Percentiles rank a stretch among this genome's conserved stretches.
Conservation (phyloP, 2,329 filamentous ascomycete species). For the Paecilomyces niveus region DNA sequence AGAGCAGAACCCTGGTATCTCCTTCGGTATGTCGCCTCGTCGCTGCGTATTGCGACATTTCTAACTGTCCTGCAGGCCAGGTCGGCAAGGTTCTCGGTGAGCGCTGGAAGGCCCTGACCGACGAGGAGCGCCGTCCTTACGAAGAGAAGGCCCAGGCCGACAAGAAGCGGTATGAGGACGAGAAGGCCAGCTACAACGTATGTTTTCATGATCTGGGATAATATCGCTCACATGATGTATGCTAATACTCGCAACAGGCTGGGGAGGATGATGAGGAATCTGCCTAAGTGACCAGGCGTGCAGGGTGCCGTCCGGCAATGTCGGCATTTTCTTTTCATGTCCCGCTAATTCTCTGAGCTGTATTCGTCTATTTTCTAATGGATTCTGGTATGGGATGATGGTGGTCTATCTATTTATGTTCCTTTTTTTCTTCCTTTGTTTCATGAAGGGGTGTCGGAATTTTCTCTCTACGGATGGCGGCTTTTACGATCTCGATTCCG, state of each 20-base stretch:
- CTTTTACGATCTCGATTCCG: constrained; percentile 14
- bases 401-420: constrained; percentile 23
- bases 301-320: constrained; percentile 17
- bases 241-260: constrained; percentile 37
- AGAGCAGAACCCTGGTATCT: constrained; percentile 95
- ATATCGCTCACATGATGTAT: constrained; percentile 5
- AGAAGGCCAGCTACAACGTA: constrained; percentile 92
- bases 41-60: background rate
- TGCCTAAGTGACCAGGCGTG: constrained; percentile 17
- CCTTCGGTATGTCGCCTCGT: constrained; percentile 62
- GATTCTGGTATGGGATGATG: constrained; percentile 26
- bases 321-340: constrained; percentile 29
- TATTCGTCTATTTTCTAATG: constrained; percentile 23
- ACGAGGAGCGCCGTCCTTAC: constrained; percentile 88
- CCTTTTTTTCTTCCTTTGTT: constrained; percentile 10
- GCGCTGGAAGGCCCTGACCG: constrained; percentile 94
- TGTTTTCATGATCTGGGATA: constrained; percentile 29
- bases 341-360: constrained; percentile 23
- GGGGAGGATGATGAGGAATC: constrained; percentile 51
- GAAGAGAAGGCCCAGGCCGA: constrained; percentile 94
- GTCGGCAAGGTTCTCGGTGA: constrained; percentile 97
- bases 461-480: constrained; percentile 20
- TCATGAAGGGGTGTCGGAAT: constrained; percentile 24
- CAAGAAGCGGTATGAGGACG: constrained; percentile 98
- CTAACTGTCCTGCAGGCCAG: constrained; percentile 54